These are phyloP conservation scores for Debaryomyces robertsiae DNA, from an alignment of 1,139 yeast species.

Conservation along the genomic window DNA sequence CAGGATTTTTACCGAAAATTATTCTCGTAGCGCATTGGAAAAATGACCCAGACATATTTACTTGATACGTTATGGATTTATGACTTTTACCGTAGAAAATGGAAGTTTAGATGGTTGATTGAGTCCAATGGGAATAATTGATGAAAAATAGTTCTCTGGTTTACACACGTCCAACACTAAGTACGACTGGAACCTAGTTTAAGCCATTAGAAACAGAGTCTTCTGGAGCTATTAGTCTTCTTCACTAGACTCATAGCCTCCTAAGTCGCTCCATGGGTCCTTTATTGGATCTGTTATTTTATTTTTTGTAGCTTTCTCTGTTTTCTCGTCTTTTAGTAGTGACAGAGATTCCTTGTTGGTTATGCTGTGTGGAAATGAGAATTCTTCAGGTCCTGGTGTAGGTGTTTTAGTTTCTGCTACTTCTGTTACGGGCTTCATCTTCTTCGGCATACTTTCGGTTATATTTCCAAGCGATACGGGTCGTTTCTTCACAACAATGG, in stretches of 20 bases:
- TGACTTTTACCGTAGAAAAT: neutral
- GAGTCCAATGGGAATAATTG: slow-evolving; percentile 2
- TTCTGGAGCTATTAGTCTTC: slow-evolving; percentile 14
- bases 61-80: neutral
- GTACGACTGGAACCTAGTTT: too few species aligned
- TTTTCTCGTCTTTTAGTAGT: too few species aligned
- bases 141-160: slow-evolving; percentile 1
- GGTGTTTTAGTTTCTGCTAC: too few species aligned
- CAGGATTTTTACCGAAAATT: slow-evolving; percentile 24
- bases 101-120: neutral
- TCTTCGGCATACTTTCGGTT: neutral
- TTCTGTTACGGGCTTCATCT: neutral
- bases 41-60: slow-evolving; percentile 12
- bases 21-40: slow-evolving; percentile 22
- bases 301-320: neutral
- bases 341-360: too few species aligned
- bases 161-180: slow-evolving; percentile 7
- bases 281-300: neutral
- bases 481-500: neutral
- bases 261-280: slow-evolving; percentile 1
- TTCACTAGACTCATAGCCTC: slow-evolving; percentile 16
- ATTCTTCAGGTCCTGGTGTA: too few species aligned
- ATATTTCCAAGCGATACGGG: too few species aligned
- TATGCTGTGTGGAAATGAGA: too few species aligned
- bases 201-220: too few species aligned